Evolutionary conservation across 2,329 filamentous ascomycete genomes (phyloP).

Genomic region (Fusarium sp.): DNA sequence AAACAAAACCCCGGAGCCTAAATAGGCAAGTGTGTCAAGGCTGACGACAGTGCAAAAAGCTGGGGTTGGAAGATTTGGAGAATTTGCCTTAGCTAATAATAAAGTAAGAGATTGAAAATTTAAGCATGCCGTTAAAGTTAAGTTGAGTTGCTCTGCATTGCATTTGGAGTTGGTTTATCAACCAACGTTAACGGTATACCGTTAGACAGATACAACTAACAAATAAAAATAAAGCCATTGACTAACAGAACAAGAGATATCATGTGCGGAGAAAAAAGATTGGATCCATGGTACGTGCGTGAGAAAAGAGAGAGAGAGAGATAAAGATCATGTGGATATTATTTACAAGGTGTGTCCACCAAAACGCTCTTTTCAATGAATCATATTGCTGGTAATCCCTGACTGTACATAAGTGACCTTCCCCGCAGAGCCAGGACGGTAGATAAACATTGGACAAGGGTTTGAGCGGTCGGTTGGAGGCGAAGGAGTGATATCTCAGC

Average conservation of each 20-base stretch:
- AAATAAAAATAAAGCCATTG: slow-evolving; percentile 16
- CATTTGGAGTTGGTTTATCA: slow-evolving; percentile 1
- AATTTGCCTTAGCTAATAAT: slow-evolving; percentile 41
- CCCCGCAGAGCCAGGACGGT: slow-evolving; percentile 39
- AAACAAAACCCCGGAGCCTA: not conserved
- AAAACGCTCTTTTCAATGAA: slow-evolving; percentile 5
- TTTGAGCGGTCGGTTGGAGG: not conserved
- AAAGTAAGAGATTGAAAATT: slow-evolving; percentile 36
- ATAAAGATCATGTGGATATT: slow-evolving; percentile 38
- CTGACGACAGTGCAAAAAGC: not conserved
- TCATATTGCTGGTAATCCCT: slow-evolving; percentile 1
- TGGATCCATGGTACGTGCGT: not conserved
- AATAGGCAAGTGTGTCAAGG: slow-evolving; percentile 21
- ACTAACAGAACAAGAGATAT: slow-evolving; percentile 16
- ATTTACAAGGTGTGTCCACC: slow-evolving; percentile 14
- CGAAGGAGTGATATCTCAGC: slow-evolving; percentile 21
- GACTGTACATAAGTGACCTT: slow-evolving; percentile 10
- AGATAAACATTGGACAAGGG: slow-evolving; percentile 39
- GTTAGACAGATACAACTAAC: not conserved
- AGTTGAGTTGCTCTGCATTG: slow-evolving; percentile 3
- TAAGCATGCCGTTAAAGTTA: slow-evolving; percentile 31
- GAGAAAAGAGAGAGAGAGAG: slow-evolving; percentile 6
- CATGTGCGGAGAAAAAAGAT: slow-evolving; percentile 21
- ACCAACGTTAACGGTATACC: slow-evolving; percentile 1
- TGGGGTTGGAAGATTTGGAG: slow-evolving; percentile 25